Base-by-base conservation (phyloP, 2,329 filamentous ascomycete species). In the Aspergillus hiratsukae region DNA sequence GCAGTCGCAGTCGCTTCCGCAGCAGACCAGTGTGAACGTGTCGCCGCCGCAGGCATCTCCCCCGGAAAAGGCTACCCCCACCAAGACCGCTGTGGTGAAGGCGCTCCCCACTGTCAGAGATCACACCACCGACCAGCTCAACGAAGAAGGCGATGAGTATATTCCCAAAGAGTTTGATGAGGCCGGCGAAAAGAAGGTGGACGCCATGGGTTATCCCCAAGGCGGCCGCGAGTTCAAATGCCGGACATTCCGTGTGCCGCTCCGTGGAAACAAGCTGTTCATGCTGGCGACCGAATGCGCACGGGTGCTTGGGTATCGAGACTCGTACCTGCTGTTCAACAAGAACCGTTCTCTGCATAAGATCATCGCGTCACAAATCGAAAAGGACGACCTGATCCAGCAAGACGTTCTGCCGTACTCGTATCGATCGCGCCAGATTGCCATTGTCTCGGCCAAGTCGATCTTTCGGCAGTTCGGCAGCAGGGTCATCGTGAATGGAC, bases 381-480 rank as follows among this genome's bases (percentile, higher is more conserved):
- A 99, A 72, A 99, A 99, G 80, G 94, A 99, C 72, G 91, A 97
- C 68, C 81, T 99, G 17, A 96, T 99, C 50, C 82, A 87, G 61
- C 92, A 97, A 77, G 94, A 97, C 68, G 95, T 97, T 56, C 79
- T 99, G 21, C 94, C 94, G 0, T 99, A 97, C 74, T 97, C 93
- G 3, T 99, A 99, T 73, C 86, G 94, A 48, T 99, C 94, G n/a
- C 86, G 94, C 51, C 94, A 99, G 75, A 99, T 99, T 65, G 94
- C 94, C 52, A 97, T 99, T 60, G 94, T 99, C 46, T 97, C 94
- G 0, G 94, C 94, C 29, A 87, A 91, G 62, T 97, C 93, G 65
- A 99, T 99, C 94, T 99, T 97, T 75, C 87, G 94, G 46, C 94
- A 99, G 73, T 99, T 99, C 73, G 94, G 94, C 50, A 97, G 92